These are phyloP conservation scores for Phytophthora boehmeriae DNA, from an alignment of 352 stramenopile genomes.

Conservation along the genomic window DNA sequence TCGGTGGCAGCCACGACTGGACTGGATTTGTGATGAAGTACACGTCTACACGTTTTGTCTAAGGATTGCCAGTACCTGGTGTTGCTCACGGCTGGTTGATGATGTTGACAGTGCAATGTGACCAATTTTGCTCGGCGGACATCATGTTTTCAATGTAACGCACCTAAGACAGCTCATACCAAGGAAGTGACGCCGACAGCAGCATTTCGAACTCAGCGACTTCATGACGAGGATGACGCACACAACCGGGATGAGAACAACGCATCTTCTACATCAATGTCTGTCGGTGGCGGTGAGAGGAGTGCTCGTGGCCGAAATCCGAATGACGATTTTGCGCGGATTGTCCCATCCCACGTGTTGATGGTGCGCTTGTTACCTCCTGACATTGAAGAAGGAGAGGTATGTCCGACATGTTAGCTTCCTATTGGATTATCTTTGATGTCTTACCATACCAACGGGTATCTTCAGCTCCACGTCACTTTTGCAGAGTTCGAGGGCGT, in stretches of 20 bases:
- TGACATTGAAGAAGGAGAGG: slow-evolving; percentile 78
- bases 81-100: slow-evolving; percentile 3
- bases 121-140: slow-evolving; percentile 73
- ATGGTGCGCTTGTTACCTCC: slow-evolving; percentile 73
- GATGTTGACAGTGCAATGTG: slow-evolving; percentile 57
- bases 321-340: slow-evolving; percentile 7
- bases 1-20: slow-evolving; percentile 38
- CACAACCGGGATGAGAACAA: background rate
- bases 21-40: slow-evolving; percentile 81
- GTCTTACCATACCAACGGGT: background rate
- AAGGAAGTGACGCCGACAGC: slow-evolving; percentile 41
- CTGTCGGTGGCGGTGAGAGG: slow-evolving; percentile 3
- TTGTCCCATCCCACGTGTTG: slow-evolving; percentile 61
- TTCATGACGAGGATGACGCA: slow-evolving; percentile 4
- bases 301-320: slow-evolving; percentile 10
- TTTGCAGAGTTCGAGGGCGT: slow-evolving; percentile 73
- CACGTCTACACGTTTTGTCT: background rate
- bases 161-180: slow-evolving; percentile 34
- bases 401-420: slow-evolving; percentile 26
- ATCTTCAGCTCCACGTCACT: slow-evolving; percentile 66
- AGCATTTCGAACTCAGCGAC: slow-evolving; percentile 15
- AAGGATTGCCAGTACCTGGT: too few relatives aligned
- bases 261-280: background rate
- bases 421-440: background rate
- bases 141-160: slow-evolving; percentile 78